Evolutionary conservation across 2,329 filamentous ascomycete genomes (phyloP).

Genomic region (Exutisphaerella laricina): DNA sequence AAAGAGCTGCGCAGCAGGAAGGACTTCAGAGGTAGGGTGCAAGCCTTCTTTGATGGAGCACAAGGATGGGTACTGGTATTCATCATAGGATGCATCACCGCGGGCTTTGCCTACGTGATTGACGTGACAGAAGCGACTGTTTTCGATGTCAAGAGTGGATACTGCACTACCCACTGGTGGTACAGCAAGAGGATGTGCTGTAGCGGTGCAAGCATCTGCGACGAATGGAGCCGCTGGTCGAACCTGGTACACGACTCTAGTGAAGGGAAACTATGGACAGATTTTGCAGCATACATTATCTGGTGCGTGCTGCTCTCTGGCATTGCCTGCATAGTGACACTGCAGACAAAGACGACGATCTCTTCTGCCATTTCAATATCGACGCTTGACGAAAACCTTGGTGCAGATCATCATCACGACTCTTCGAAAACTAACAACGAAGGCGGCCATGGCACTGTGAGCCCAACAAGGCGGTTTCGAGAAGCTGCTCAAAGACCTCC

Average conservation of each 20-base stretch:
- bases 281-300: constrained; percentile 69
- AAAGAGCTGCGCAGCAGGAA: constrained; percentile 75
- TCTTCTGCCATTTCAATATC: constrained; percentile 81
- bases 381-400: constrained; percentile 89
- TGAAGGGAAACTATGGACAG: constrained; percentile 55
- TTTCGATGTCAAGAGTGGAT: constrained; percentile 89
- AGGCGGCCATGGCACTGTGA: constrained; percentile 37
- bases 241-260: constrained; percentile 49
- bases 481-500: constrained; percentile 50
- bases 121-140: constrained; percentile 79
- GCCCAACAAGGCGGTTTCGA: constrained; percentile 38
- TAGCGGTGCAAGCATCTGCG: constrained; percentile 48
- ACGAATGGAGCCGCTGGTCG: constrained; percentile 61
- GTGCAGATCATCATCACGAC: constrained; percentile 52
- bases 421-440: constrained; percentile 31
- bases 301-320: constrained; percentile 65
- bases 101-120: constrained; percentile 79
- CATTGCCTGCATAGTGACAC: constrained; percentile 69
- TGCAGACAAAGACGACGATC: constrained; percentile 89
- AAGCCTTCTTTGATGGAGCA: constrained; percentile 73
- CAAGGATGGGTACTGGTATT: constrained; percentile 95
- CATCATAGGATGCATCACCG: constrained; percentile 79
- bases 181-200: constrained; percentile 65
- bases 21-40: constrained; percentile 74
- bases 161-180: constrained; percentile 67